These are phyloP conservation scores for Pyrus betulifolia DNA, from an alignment of 306 rosid species.

Conservation along the genomic window DNA sequence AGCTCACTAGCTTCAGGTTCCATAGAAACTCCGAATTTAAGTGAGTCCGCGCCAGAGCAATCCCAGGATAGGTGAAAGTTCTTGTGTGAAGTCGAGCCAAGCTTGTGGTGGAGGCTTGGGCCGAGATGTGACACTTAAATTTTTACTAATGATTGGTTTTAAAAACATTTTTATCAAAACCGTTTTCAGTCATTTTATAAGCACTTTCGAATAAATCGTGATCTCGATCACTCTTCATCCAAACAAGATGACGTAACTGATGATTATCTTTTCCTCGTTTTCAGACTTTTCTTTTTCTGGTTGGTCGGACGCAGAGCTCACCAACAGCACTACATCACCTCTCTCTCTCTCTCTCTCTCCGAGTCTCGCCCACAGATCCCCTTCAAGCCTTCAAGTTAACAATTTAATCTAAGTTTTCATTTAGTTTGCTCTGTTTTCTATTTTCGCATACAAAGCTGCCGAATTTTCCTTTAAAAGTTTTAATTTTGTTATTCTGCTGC, in stretches of 20 bases:
- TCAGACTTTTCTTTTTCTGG: background rate
- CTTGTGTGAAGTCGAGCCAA: too few species aligned
- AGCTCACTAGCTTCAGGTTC: too few species aligned
- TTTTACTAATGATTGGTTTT: too few species aligned
- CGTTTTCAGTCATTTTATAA: too few species aligned
- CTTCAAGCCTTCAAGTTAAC: slow-evolving; percentile 10
- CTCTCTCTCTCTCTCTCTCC: background rate
- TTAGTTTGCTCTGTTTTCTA: background rate
- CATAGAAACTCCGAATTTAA: too few species aligned
- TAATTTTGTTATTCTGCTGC: background rate
- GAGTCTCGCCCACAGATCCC: background rate
- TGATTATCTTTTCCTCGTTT: background rate
- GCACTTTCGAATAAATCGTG: rapidly evolving
- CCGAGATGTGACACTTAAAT: too few species aligned
- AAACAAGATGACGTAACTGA: background rate
- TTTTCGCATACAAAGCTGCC: background rate
- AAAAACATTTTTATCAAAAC: too few species aligned
- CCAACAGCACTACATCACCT: background rate
- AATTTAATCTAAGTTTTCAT: background rate
- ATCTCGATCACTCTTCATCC: too few species aligned
- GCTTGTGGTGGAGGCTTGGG: too few species aligned
- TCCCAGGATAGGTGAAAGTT: too few species aligned
- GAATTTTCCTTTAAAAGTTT: background rate
- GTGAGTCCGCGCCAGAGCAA: too few species aligned
- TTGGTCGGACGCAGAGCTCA: background rate